Conservation (phyloP, 768 basidiomycete genomes). For the Heimioporus sp. region DNA sequence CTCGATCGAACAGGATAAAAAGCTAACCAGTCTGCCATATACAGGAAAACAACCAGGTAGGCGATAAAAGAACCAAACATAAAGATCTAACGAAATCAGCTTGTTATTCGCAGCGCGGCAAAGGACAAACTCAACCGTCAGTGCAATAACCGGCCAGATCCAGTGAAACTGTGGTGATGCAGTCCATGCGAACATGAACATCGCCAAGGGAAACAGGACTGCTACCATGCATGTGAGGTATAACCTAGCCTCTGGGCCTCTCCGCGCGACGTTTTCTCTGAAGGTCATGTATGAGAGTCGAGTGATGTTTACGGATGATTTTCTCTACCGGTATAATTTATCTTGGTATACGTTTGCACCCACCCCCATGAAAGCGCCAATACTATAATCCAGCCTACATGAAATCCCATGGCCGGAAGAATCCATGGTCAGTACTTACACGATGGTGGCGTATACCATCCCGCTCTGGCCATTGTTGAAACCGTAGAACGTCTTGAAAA, state of each 20-base stretch:
- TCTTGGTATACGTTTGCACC: slow-evolving; percentile 45
- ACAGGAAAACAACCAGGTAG: slow-evolving; percentile 55
- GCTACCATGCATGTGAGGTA: slow-evolving; percentile 54
- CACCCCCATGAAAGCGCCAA: slow-evolving; percentile 50
- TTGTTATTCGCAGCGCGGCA: background rate
- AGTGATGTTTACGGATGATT: background rate
- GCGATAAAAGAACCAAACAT: slow-evolving; percentile 51
- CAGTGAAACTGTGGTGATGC: slow-evolving; percentile 53
- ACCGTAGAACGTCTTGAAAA: slow-evolving; percentile 53
- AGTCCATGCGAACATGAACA: slow-evolving; percentile 74
- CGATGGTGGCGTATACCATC: slow-evolving; percentile 54
- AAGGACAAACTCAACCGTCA: slow-evolving; percentile 4
- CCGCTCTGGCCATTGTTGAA: slow-evolving; percentile 64
- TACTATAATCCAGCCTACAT: slow-evolving; percentile 31
- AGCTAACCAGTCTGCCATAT: slow-evolving; percentile 57
- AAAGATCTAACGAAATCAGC: slow-evolving; percentile 36
- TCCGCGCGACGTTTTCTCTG: slow-evolving; percentile 25
- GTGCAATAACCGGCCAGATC: slow-evolving; percentile 41
- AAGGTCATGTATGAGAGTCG: slow-evolving; percentile 25
- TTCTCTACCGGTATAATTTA: slow-evolving; percentile 41
- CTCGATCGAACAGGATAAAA: background rate
- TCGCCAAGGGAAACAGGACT: slow-evolving; percentile 49
- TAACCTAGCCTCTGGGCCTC: slow-evolving; percentile 55
- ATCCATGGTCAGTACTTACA: slow-evolving; percentile 35
- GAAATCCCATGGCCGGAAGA: background rate